phyloP scores from a whole-genome alignment of 495 filamentous ascomycete genomes.

The Trichoderma reesei region DNA sequence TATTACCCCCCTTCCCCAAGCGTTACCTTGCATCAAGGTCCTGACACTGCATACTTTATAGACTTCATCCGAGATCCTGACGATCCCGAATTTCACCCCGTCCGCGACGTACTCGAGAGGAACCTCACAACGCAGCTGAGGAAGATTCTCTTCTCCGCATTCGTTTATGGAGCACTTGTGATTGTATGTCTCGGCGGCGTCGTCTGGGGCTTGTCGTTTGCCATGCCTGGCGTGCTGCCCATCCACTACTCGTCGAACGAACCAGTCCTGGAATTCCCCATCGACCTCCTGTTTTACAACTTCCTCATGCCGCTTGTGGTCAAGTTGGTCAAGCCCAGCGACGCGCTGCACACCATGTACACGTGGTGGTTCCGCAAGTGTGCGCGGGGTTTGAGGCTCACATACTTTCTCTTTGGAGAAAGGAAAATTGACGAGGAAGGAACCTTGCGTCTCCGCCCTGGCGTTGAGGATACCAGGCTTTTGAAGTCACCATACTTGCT shows the following conservation, averaged over 20 bases:
- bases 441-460: slow-evolving; percentile 22
- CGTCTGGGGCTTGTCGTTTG: slow-evolving; percentile 75
- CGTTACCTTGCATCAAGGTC: background rate
- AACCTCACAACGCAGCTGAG: slow-evolving; percentile 86
- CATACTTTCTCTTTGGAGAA: slow-evolving; percentile 87
- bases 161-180: slow-evolving; percentile 91
- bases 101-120: slow-evolving; percentile 91
- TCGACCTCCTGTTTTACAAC: slow-evolving; percentile 93
- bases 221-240: slow-evolving; percentile 62
- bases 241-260: slow-evolving; percentile 88
- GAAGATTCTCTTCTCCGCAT: slow-evolving; percentile 90
- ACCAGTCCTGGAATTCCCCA: slow-evolving; percentile 85
- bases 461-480: slow-evolving; percentile 22
- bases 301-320: slow-evolving; percentile 83
- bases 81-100: slow-evolving; percentile 95
- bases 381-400: slow-evolving; percentile 68
- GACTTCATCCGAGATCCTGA: slow-evolving; percentile 98
- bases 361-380: slow-evolving; percentile 94
- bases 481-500: slow-evolving; percentile 28
- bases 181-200: slow-evolving; percentile 90
- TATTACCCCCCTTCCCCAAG: background rate
- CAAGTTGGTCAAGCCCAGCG: slow-evolving; percentile 71
- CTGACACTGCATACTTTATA: slow-evolving; percentile 28
- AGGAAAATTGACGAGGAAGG: slow-evolving; percentile 76
- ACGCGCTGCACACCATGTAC: slow-evolving; percentile 74